Base-by-base conservation (phyloP, 2,329 filamentous ascomycete genomes). In the Pseudogymnoascus sp. region DNA sequence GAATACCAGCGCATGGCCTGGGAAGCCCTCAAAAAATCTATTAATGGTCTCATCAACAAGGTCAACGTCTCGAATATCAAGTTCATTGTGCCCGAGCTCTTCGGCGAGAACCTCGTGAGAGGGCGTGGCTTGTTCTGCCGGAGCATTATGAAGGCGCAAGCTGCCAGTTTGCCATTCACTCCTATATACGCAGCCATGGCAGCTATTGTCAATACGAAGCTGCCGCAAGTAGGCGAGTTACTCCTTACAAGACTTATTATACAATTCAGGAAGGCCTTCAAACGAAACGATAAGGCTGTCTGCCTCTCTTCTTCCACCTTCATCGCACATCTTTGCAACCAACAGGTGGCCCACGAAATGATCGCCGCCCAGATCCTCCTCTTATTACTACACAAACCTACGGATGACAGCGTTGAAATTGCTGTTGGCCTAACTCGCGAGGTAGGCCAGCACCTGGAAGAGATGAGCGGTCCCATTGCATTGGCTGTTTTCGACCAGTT, bases 1-100 rank as follows among this genome's bases (percentile, higher is more conserved):
- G 94, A 97, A 77, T 97, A 96, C 74, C 94, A 97, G 82, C 90
- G 94, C 70, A 96, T 99, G 91, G 92, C 92, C 7, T 99, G 94
- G 94, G 94, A 99, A 77, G 93, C 93, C 11, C 79, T 99, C 72
- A 99, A 99, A 80, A 99, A 99, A 80, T 94, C 90, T 59, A 96
- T 99, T 77, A 97, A 99, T 74, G 94, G 94, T 70, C 79, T 99
- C 68, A 96, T 99, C 82, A 99, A 99, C 83, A 99, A 99, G 80
- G 90, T 97, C 80, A 97, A 97, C 77, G 90, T 93, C 63, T 91
- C 90, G 35, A 99, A 99, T 75, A 97, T 99, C 82, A 97, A 99
- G 77, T 84, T 90, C 73, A 97, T 99, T 66, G 92, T 97, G 23
- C 93, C 93, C 1, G 94, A 99, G 77, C 81, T 99, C 53, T 99